Evolutionary conservation across 1,284 basidiomycete genomes (phyloP), one percentile per base, ranked within the genome.

Genomic region (Clitocybe nebularis): DNA sequence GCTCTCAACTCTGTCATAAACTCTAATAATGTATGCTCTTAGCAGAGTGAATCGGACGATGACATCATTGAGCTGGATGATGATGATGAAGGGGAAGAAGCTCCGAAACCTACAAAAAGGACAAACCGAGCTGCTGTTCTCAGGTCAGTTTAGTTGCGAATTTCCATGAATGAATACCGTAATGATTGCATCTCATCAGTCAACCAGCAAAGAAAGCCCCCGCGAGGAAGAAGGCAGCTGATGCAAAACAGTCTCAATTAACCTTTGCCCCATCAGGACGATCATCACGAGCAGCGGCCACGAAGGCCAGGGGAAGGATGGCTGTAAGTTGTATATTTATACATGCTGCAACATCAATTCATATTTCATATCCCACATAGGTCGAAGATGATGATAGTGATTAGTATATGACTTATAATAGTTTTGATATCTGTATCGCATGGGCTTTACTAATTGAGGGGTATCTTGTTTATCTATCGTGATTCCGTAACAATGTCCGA

Each of bases 51-150:
- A 46, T 73, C 71, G 32, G 78, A 80, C 36, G 77, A 76, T n/a
- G 71, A 77, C 21, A 58, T 73, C 16, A 72, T 78, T 43, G 65
- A 68, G 21, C 48, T 69, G 19, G 77, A 76, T 4, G 75, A 79
- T 9, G 75, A 79, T 0, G 77, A 81, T 3, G 77, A 81, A 5
- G 78, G 79, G 37, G 77, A 77, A 28, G 71, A 69, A n/a, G 64
- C 54, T 1, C 62, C 67, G 3, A 72, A 71, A 33, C 60, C 74
- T 3, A 52, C 64, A 19, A 84, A 84, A 55, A 71, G 71, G 47
- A 80, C 79, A n/a, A 83, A 75, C 54, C 71, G 84, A 42, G 77
- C 81, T 14, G 76, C 82, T 8, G 72, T 83, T 7, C 57, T 82
- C 26, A 84, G 76, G 80, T 84, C 56, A 45, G 63, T 57, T 41